These are phyloP conservation scores for Agrocybe pediades DNA, from an alignment of 768 basidiomycete genomes.

Conservation along the genomic window DNA sequence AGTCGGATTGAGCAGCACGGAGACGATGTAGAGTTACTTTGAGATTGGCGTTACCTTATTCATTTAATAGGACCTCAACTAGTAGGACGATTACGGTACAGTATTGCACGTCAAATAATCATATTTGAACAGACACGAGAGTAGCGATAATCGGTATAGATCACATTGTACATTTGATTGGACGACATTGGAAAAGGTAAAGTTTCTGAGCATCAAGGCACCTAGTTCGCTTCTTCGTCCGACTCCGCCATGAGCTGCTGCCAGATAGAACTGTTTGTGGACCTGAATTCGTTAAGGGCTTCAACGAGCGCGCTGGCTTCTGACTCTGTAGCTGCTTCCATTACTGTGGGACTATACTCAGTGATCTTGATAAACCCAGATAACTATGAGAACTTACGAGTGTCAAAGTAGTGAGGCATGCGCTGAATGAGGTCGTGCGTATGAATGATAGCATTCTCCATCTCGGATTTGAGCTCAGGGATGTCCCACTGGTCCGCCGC, in stretches of 20 bases:
- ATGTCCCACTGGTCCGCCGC: slow-evolving; percentile 18
- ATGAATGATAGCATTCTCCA: slow-evolving; percentile 11
- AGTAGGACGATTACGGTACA: too few species aligned
- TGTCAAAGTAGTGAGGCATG: slow-evolving; percentile 3
- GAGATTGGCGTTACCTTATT: too few species aligned
- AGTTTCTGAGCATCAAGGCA: too few species aligned
- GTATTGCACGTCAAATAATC: too few species aligned
- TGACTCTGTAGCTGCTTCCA: background rate
- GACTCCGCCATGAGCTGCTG: background rate
- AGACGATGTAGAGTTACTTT: too few species aligned
- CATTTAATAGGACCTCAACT: too few species aligned
- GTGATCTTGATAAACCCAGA: background rate
- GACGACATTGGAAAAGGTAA: too few species aligned
- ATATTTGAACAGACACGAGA: too few species aligned
- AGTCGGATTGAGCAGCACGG: too few species aligned
- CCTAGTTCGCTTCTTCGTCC: too few species aligned
- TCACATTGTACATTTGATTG: too few species aligned
- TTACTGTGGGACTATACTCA: background rate
- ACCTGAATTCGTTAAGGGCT: slow-evolving; percentile 3
- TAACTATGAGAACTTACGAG: background rate
- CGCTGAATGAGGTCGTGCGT: slow-evolving; percentile 14
- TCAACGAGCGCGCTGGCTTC: background rate
- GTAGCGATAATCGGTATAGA: too few species aligned
- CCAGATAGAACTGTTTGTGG: background rate
- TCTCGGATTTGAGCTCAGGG: slow-evolving; percentile 12